Base-by-base conservation (phyloP, 2,329 filamentous ascomycete species). In the Apiospora koreana region DNA sequence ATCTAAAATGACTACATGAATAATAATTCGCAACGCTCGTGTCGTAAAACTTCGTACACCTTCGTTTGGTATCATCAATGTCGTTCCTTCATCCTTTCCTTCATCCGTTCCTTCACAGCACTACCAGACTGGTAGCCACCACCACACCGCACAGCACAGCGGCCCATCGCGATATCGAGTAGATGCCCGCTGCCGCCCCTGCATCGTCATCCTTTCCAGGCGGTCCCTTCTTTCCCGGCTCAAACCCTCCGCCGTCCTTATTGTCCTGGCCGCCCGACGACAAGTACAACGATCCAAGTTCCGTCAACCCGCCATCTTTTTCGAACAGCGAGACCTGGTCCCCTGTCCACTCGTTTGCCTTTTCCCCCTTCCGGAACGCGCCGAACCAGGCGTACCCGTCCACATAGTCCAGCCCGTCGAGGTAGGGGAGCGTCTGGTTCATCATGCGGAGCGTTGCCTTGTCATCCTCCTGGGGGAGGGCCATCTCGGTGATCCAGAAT, bases 321-420 rank as follows among this genome's bases (percentile, higher is more conserved):
- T 82, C 75, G 42, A 83, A 80, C 2, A 83, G 71, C 0, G 81
- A 79, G 0, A 84, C 79, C 2, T 77, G 76, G 14, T 81, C 77
- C 3, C 82, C 82, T 0, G 81, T 82, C 79, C 81, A 84, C 23
- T 74, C 76, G 58, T 83, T 83, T 8, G 80, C 79, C 43, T 82
- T 77, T 31, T 82, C 77, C 31, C 80, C 76, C 0, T 76, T 74
- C 1, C 82, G 77, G 54, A 83, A 83, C 0, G 78, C 79, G 0
- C 82, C 82, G 69, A 82, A 84, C 82, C 82, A 84, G 0, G 82
- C 81, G 66, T 84, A 84, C 0, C 76, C 79, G 23, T 80, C 73
- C 1, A 84, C 78, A 25, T 79, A 77, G 14, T 80, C 76, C 0
- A 76, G 73, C 0, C 69, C 70, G 7, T 84, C 82, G 6, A 84